Evolutionary conservation across 306 rosid species (phyloP), one percentile per base, ranked within the genome.

Genomic region (Inga laurina): DNA sequence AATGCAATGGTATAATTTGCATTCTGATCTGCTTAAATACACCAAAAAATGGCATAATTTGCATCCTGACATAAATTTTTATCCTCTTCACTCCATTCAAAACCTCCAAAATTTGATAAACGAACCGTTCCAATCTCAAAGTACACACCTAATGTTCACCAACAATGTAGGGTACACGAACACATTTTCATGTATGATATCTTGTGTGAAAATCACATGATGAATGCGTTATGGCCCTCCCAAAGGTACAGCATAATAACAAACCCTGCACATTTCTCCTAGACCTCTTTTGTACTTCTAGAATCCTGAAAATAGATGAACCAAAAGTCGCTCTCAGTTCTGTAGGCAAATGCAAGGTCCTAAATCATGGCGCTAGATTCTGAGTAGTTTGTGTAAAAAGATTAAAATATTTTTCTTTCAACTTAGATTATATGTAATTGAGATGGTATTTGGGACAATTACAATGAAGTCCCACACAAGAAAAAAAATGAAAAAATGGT

Each of bases 271-370:
- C 35, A 22, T 44, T 44, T 71, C 54, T 44, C 35, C 54, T 1
- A 71, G 75, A 44, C 35, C 4, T 22, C 66, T 22, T 10, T 22
- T 59, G 19, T 22, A 8, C 52, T 71, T 56, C 56, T n/a, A 44
- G 75, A 43, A 44, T 46, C 35, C 37, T 72, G 39, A 45, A 72
- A 24, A 44, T 72, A 45, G 76, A 72, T 72, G 59, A 46, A 72
- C 76, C 76, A 45, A 45, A n/a, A 44, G 8, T 22, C 45, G 19
- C 76, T 22, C 76, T 22, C 37, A 44, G 21, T 45, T 72, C 16
- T 10, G 19, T 70, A 41, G 52, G 75, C 51, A 41, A 70, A 41
- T 21, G 34, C 52, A 70, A 1, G 19, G 34, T 71, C 24, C 18
- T 34, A 66, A 16, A 35, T 67, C 19, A 9, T 69, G 15, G 30